Evolutionary conservation across 768 basidiomycete genomes (phyloP).

Genomic region (Lactarius indigo): DNA sequence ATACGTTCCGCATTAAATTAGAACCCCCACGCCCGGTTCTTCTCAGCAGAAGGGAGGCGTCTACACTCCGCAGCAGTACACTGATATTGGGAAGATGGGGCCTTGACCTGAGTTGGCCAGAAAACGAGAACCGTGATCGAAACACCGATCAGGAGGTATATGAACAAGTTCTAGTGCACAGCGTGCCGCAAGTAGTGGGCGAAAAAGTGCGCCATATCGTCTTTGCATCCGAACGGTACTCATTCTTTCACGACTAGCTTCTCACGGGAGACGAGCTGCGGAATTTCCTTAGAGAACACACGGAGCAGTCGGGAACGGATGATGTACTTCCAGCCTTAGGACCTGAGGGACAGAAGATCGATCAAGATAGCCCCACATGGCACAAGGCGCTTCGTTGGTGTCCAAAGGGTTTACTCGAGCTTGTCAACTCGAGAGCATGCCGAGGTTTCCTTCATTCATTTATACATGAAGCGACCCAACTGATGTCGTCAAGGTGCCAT

Average conservation of each 20-base stretch:
- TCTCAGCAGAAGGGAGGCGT: constrained; percentile 63
- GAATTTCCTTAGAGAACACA: constrained; percentile 68
- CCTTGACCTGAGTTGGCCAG: constrained; percentile 44
- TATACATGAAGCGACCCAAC: constrained; percentile 1
- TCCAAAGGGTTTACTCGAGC: constrained; percentile 75
- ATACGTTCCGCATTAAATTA: constrained; percentile 42
- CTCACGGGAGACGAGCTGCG: constrained; percentile 68
- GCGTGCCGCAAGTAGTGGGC: constrained; percentile 66
- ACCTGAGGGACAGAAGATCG: constrained; percentile 1
- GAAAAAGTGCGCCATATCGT: constrained; percentile 50
- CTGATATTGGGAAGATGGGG: constrained; percentile 68
- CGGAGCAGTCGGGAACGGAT: constrained; percentile 57
- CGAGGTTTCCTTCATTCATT: constrained; percentile 52
- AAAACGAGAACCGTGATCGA: constrained; percentile 29
- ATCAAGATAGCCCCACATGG: constrained; percentile 42
- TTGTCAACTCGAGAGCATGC: constrained; percentile 95
- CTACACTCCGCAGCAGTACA: constrained; percentile 40
- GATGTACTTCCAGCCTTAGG: constrained; percentile 27
- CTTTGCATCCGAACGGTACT: constrained; percentile 1
- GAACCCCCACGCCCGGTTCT: constrained; percentile 57
- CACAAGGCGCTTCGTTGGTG: constrained; percentile 73
- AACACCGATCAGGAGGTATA: constrained; percentile 40
- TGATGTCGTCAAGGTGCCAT: constrained; percentile 66
- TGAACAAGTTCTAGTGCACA: constrained; percentile 58
- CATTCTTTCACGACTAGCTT: constrained; percentile 40